phyloP scores from a whole-genome alignment of 106 monocot species.

The Dendrobium chrysotoxum region DNA sequence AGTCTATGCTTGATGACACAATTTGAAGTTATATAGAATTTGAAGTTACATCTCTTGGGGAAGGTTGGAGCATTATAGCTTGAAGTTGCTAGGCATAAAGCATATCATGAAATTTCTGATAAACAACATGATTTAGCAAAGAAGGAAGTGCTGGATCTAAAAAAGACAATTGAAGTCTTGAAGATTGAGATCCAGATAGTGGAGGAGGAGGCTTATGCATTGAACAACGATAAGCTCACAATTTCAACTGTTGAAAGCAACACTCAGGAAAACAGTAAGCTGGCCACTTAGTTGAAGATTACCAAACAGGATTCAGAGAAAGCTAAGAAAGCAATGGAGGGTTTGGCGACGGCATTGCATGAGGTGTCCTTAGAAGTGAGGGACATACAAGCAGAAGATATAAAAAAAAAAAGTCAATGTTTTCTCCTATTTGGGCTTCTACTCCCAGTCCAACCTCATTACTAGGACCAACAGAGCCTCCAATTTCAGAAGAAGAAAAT shows the following conservation, averaged over 20 bases:
- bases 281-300: constrained; percentile 22
- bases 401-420: too few relatives aligned
- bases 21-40: too few relatives aligned
- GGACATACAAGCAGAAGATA: constrained; percentile 44
- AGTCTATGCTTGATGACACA: constrained; percentile 18
- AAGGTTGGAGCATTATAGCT: constrained; percentile 34
- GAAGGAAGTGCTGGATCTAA: constrained; percentile 27
- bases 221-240: constrained; percentile 13
- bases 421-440: too few relatives aligned
- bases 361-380: constrained; percentile 44
- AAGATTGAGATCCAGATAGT: constrained; percentile 12
- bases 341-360: constrained; percentile 49
- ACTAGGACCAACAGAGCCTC: too few relatives aligned
- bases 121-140: constrained; percentile 15
- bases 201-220: not conserved
- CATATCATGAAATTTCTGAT: constrained; percentile 22
- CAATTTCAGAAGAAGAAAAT: too few relatives aligned
- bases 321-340: constrained; percentile 47
- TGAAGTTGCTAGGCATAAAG: constrained; percentile 25
- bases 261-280: constrained; percentile 23
- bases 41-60: constrained; percentile 28
- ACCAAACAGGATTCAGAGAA: constrained; percentile 29
- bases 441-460: too few relatives aligned
- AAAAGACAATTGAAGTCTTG: constrained; percentile 16
- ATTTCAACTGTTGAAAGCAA: constrained; percentile 16